Conservation (phyloP, 345 rosid species). For the Lenwebbia sp. region DNA sequence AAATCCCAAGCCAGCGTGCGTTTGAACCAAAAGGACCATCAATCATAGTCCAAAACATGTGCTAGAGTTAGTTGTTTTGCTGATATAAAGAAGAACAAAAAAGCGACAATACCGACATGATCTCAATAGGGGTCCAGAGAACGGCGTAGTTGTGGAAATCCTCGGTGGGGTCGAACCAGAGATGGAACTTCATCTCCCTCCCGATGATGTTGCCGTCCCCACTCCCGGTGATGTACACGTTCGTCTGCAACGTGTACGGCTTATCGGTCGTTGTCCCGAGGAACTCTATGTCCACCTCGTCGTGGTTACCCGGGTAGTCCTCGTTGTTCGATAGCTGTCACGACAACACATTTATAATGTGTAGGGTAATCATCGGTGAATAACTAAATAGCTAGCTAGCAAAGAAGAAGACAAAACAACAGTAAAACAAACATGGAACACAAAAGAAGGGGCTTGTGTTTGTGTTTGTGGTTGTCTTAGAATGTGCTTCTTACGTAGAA, state of each 20-base stretch:
- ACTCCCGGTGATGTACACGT: constrained; percentile 80
- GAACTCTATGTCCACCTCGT: constrained; percentile 84
- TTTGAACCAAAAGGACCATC: not conserved
- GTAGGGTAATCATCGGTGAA: not conserved
- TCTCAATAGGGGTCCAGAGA: constrained; percentile 57
- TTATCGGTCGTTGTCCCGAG: constrained; percentile 72
- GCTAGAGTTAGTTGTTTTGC: not conserved
- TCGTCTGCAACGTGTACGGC: constrained; percentile 82
- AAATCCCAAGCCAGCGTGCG: not conserved
- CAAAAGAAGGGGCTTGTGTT: not conserved
- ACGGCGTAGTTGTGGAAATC: constrained; percentile 74
- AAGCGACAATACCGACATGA: constrained; percentile 36
- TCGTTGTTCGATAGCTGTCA: constrained; percentile 77
- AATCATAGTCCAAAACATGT: not conserved
- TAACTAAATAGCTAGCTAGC: not conserved
- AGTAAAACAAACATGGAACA: not conserved
- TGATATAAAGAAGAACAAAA: not conserved
- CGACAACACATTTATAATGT: not conserved
- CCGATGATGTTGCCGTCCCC: constrained; percentile 77
- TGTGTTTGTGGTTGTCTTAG: not conserved
- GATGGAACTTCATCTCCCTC: constrained; percentile 69
- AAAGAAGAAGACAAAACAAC: not conserved
- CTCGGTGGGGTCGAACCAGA: constrained; percentile 92
- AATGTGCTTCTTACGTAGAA: constrained; percentile 40
- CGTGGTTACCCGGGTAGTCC: constrained; percentile 80